Evolutionary conservation across 116 monocot species (phyloP), one percentile per base, ranked within the genome.

Genomic region (Papilionanthe hybrid): DNA sequence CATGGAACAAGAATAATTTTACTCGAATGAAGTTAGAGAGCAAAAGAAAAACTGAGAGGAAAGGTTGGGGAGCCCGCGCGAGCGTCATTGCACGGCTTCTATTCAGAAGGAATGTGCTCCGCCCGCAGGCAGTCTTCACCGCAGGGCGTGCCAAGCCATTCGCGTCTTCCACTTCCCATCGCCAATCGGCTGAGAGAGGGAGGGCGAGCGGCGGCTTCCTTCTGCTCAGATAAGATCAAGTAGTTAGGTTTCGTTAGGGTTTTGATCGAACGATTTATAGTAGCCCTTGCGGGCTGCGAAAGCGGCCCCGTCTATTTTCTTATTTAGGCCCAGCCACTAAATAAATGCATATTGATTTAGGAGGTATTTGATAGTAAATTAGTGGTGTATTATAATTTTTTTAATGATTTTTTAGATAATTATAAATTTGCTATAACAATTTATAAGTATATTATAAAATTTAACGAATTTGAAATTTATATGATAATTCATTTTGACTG

Each of bases 181-280:
- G 32, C 32, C 1, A 32, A 32, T 5, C 42, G 72, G 72, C 68
- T 28, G 15, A 9, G 8, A 29, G 28, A 32, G 28, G 42, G 7
- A 43, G 42, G 42, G 72, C 72, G 41, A 42, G 4, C 42, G 42
- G 72, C 72, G 72, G 72, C 72, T 72, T 72, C 72, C 72, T 19
- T 3, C 42, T 72, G 42, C 72, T 72, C 72, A 7, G 72, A 72
- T 72, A 72, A 72, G 72, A 72, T 72, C 72, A 72, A 72, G 72
- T 32, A 32, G 32, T 32, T 72, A 72, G 60, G 3, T 5, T 60
- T 60, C 20, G 68, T 10, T 68, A 68, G 68, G 68, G 68, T 68
- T 68, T 68, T 29, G 4, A 10, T n/a, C 60, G 10, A 48, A 48
- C 32, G 10, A 2, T 12, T 48, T 48, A 48, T 48, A 48, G 48